These are phyloP conservation scores for Whalleya microplaca DNA, from an alignment of 2,329 filamentous ascomycete genomes.

Conservation along the genomic window DNA sequence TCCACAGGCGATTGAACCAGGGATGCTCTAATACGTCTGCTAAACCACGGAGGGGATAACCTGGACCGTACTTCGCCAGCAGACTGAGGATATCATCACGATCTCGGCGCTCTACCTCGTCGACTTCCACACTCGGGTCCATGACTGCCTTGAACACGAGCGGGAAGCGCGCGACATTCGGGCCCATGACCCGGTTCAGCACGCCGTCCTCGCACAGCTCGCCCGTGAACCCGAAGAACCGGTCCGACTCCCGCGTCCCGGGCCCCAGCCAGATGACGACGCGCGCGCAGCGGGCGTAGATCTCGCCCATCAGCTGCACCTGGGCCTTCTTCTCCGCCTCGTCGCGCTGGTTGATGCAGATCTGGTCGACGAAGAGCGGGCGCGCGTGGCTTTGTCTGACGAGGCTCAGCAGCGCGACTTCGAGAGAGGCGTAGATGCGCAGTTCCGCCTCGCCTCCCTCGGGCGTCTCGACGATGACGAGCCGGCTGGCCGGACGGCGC, in stretches of 20 bases:
- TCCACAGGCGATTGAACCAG: conserved; percentile 42
- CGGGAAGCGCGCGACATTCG: conserved; percentile 24
- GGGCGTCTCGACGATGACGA: conserved; percentile 31
- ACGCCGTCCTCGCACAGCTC: conserved; percentile 2
- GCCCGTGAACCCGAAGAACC: conserved; percentile 11
- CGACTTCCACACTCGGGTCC: conserved; percentile 25
- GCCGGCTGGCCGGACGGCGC: conserved; percentile 22
- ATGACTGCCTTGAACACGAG: conserved; percentile 38
- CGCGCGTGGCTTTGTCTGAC: conserved; percentile 11
- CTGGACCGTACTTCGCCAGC: conserved; percentile 23
- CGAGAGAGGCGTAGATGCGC: conserved; percentile 35
- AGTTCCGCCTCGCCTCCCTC: conserved; percentile 18
- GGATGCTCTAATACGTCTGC: conserved; percentile 32
- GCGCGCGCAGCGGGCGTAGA: conserved; percentile 14
- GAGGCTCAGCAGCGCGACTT: conserved; percentile 34
- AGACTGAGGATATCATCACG: conserved; percentile 33
- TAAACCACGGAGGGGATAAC: conserved; percentile 33
- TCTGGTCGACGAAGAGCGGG: conserved; percentile 27
- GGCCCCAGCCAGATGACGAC: conserved; percentile 23
- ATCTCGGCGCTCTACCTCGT: conserved; percentile 26
- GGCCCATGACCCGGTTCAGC: conserved; percentile 26
- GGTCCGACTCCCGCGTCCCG: conserved; percentile 3
- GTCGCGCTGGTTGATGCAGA: conserved; percentile 29
- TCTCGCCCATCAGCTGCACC: conserved; percentile 26
- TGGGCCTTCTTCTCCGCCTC: conserved; percentile 20